Evolutionary conservation across 768 basidiomycete species (phyloP).

Genomic region (Udeniomyces megalosporus): DNA sequence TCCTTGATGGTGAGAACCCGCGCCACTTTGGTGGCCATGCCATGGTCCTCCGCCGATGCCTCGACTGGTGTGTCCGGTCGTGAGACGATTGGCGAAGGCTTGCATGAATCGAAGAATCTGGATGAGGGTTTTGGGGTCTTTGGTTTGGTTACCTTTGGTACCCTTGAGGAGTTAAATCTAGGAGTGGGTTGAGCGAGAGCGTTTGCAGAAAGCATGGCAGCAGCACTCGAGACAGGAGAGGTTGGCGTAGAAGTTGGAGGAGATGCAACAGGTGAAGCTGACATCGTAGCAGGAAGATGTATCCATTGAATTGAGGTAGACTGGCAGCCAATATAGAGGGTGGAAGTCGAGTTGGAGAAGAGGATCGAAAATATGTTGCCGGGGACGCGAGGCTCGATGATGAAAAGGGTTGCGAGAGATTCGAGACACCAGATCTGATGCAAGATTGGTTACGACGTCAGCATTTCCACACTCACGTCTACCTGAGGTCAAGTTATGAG

Average conservation of each 20-base stretch:
- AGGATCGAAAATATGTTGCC: conserved; percentile 8
- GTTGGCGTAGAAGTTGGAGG: neutral
- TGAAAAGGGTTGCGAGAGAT: neutral
- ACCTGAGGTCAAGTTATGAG: neutral
- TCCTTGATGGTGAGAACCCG: neutral
- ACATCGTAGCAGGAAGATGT: neutral
- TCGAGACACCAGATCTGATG: conserved; percentile 8
- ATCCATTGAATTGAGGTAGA: conserved; percentile 16
- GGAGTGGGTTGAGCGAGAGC: no score
- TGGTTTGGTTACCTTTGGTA: neutral
- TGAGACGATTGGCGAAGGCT: neutral
- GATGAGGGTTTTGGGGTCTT: neutral
- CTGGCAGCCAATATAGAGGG: conserved; percentile 14
- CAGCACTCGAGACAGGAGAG: conserved; percentile 4
- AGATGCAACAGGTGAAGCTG: neutral
- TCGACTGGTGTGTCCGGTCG: neutral
- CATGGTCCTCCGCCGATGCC: neutral
- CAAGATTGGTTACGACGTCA: neutral
- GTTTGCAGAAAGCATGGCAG: neutral
- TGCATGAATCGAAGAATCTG: neutral
- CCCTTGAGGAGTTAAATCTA: neutral
- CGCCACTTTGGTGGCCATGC: neutral
- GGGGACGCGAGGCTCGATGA: conserved; percentile 5
- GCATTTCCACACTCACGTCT: neutral
- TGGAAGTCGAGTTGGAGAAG: neutral